A percentile compares a stretch with the other conserved stretches of the same genome.
Conservation (phyloP, 768 basidiomycete species). For the Naganishia friedmannii region DNA sequence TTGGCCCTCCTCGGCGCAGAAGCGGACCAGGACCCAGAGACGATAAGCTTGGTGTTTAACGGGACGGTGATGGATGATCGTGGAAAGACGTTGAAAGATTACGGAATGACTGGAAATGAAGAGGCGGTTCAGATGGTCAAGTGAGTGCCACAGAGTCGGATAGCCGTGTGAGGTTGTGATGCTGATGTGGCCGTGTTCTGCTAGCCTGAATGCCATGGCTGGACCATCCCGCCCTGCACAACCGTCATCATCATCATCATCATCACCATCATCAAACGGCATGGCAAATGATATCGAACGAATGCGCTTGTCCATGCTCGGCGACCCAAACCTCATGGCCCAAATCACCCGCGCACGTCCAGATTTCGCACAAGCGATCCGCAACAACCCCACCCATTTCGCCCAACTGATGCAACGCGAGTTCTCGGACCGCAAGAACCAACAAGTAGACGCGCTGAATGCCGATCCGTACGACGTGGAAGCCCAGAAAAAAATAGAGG, state of each 20-base stretch:
- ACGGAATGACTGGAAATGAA: slow-evolving; percentile 42
- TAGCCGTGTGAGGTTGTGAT: not conserved
- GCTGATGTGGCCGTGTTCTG: not conserved
- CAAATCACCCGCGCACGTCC: slow-evolving; percentile 64
- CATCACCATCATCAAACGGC: not conserved
- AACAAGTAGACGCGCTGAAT: slow-evolving; percentile 62
- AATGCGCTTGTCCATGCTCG: slow-evolving; percentile 82
- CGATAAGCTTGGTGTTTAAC: slow-evolving; percentile 41
- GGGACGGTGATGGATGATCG: slow-evolving; percentile 39
- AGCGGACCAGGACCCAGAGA: slow-evolving; percentile 52
- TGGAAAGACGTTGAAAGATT: slow-evolving; percentile 38
- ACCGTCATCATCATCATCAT: not conserved
- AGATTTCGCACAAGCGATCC: slow-evolving; percentile 72
- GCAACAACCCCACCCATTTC: slow-evolving; percentile 68
- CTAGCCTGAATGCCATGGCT: slow-evolving; percentile 11
- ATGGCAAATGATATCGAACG: slow-evolving; percentile 80
- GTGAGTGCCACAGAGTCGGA: slow-evolving; percentile 32
- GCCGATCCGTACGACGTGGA: slow-evolving; percentile 88
- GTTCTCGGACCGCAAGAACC: slow-evolving; percentile 51
- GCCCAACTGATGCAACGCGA: slow-evolving; percentile 59
- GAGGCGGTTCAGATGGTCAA: slow-evolving; percentile 41
- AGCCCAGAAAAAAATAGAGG: slow-evolving; percentile 88
- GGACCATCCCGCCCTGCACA: not conserved
- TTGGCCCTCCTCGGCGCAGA: slow-evolving; percentile 93
- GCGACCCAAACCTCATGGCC: slow-evolving; percentile 74